Conservation (phyloP, 2,329 filamentous ascomycete species). For the Fusarium keratoplasticum region DNA sequence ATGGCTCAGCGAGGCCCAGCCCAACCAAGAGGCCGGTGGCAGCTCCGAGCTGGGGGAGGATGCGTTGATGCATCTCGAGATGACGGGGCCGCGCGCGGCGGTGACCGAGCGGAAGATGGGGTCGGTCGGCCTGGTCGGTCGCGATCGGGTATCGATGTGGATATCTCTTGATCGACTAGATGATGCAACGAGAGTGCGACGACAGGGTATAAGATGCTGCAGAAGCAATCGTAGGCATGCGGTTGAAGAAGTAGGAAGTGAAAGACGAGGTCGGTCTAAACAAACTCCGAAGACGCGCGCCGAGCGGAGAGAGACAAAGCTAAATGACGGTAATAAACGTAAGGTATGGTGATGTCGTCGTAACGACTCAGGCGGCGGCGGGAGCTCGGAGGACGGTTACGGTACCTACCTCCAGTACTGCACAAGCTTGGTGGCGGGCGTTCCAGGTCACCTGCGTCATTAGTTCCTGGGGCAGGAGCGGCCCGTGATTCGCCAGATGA, state of each 20-base stretch:
- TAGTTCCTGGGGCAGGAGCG: constrained; percentile 6
- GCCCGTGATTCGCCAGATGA: constrained; percentile 28
- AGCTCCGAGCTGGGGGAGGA: constrained; percentile 47
- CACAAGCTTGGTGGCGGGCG: constrained; percentile 20
- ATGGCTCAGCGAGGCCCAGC: constrained; percentile 44
- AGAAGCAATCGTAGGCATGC: constrained; percentile 29
- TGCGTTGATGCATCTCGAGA: constrained; percentile 49
- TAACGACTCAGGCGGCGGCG: constrained; percentile 5
- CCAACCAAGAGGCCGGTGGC: constrained; percentile 45
- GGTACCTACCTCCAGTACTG: background rate
- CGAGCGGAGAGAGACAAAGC: constrained; percentile 17
- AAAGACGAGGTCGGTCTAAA: background rate
- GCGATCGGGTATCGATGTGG: constrained; percentile 19
- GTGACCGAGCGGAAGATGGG: constrained; percentile 18
- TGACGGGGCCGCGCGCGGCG: constrained; percentile 36
- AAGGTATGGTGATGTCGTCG: constrained; percentile 31
- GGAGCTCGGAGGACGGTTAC: constrained; percentile 30
- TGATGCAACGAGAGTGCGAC: constrained; percentile 26
- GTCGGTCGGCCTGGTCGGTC: constrained; percentile 23
- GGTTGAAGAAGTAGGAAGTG: constrained; percentile 7
- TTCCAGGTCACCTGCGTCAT: constrained; percentile 43
- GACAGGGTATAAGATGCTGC: constrained; percentile 15
- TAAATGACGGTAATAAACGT: constrained; percentile 22
- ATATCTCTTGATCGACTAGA: constrained; percentile 20
- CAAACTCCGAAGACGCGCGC: constrained; percentile 25